These are phyloP conservation scores for Blastomyces emzantsi DNA, from an alignment of 2,329 filamentous ascomycete genomes.

Conservation along the genomic window DNA sequence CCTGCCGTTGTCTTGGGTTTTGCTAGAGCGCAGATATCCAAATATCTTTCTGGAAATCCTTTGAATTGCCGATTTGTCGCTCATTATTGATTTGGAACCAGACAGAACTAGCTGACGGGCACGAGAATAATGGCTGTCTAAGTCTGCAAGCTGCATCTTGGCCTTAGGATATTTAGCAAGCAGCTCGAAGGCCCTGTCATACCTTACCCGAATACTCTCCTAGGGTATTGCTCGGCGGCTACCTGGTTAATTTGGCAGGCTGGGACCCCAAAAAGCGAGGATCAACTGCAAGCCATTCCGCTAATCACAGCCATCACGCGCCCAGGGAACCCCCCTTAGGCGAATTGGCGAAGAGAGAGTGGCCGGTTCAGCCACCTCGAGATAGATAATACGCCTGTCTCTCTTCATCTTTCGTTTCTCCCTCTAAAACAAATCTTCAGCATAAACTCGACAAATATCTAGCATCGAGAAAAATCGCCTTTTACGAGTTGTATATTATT, in stretches of 20 bases:
- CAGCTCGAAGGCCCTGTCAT: neutral
- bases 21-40: neutral
- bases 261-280: neutral
- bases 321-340: neutral
- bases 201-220: neutral
- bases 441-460: neutral
- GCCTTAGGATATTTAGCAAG: neutral
- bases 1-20: neutral
- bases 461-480: neutral
- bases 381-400: constrained; percentile 2
- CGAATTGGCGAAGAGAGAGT: constrained; percentile 2
- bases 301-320: constrained; percentile 13
- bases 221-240: neutral
- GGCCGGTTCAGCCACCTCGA: neutral
- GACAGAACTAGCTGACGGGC: neutral
- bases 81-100: neutral
- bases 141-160: constrained; percentile 1
- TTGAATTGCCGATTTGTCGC: neutral
- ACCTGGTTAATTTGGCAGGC: constrained; percentile 5
- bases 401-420: neutral
- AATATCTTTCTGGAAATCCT: neutral
- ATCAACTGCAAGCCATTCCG: constrained; percentile 7
- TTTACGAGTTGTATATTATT: neutral
- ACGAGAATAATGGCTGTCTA: constrained; percentile 1
- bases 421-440: constrained; percentile 1